Evolutionary conservation across 2,329 filamentous ascomycete species (phyloP).

Genomic region (Lasiodiplodia sp.): DNA sequence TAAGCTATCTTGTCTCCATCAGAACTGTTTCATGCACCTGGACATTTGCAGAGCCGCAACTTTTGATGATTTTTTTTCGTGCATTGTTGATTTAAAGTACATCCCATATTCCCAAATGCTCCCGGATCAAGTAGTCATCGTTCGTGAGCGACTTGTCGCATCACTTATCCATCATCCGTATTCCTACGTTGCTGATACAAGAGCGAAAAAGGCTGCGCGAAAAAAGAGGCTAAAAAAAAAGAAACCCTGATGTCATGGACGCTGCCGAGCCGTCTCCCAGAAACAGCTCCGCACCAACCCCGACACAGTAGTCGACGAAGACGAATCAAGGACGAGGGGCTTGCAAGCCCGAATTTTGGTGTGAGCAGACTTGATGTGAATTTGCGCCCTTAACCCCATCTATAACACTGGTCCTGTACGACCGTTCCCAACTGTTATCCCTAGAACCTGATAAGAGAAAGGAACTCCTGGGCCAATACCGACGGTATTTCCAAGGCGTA

Average conservation of each 20-base stretch:
- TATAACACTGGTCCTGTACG: constrained; percentile 23
- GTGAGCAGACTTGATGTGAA: constrained; percentile 24
- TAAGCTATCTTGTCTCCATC: neutral
- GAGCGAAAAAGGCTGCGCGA: neutral
- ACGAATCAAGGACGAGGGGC: neutral
- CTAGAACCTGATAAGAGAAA: constrained; percentile 23
- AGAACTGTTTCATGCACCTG: neutral
- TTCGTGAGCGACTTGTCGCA: constrained; percentile 12
- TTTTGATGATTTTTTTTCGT: constrained; percentile 18
- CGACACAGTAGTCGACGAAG: constrained; percentile 6
- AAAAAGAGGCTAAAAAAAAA: constrained; percentile 1
- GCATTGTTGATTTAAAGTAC: constrained; percentile 24
- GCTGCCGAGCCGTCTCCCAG: constrained; percentile 23
- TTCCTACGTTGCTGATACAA: constrained; percentile 27
- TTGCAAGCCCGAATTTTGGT: constrained; percentile 10
- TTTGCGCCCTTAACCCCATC: constrained; percentile 25
- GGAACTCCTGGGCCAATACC: constrained; percentile 18
- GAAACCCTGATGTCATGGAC: constrained; percentile 1
- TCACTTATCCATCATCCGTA: constrained; percentile 24
- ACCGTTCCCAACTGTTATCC: constrained; percentile 25
- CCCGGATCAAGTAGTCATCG: constrained; percentile 6
- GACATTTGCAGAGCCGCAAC: neutral
- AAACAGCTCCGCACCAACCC: constrained; percentile 7
- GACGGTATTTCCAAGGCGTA: constrained; percentile 23
- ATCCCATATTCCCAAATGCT: constrained; percentile 23